Evolutionary conservation across 2,329 filamentous ascomycete genomes (phyloP).

Genomic region (Amylocarpus encephaloides): DNA sequence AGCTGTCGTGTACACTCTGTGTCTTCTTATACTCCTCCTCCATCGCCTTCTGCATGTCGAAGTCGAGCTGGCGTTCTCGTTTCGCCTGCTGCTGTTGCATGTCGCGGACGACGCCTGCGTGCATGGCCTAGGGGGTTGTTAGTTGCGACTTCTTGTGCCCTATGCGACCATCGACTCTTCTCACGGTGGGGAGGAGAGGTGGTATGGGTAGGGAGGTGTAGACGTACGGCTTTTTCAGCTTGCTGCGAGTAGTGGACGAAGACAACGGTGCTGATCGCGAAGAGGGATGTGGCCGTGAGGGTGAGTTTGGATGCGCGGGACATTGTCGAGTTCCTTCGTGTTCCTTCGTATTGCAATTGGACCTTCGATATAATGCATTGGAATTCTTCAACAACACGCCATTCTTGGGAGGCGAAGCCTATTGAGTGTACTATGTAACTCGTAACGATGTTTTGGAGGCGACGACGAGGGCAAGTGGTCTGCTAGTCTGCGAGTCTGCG

Average conservation of each 20-base stretch:
- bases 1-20: conserved; percentile 64
- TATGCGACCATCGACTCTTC: too few species aligned
- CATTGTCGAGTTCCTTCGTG: conserved; percentile 63
- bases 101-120: conserved; percentile 86
- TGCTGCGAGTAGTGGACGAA: conserved; percentile 89
- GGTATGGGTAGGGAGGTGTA: not conserved
- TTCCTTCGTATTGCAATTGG: too few species aligned
- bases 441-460: not conserved
- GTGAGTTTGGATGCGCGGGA: conserved; percentile 87
- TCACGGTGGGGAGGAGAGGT: too few species aligned
- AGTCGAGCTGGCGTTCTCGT: conserved; percentile 84
- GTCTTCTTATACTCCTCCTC: conserved; percentile 87
- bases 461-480: not conserved
- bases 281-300: conserved; percentile 67
- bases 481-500: too few species aligned
- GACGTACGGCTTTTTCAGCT: conserved; percentile 69
- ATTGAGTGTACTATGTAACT: too few species aligned
- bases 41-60: conserved; percentile 80
- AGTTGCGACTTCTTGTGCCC: too few species aligned
- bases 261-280: conserved; percentile 68
- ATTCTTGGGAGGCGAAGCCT: too few species aligned
- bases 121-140: conserved; percentile 66
- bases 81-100: conserved; percentile 91
- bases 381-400: too few species aligned
- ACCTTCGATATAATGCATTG: too few species aligned